These are phyloP conservation scores for Xylariaceae sp. DNA, from an alignment of 2,329 filamentous ascomycete species.

Conservation along the genomic window DNA sequence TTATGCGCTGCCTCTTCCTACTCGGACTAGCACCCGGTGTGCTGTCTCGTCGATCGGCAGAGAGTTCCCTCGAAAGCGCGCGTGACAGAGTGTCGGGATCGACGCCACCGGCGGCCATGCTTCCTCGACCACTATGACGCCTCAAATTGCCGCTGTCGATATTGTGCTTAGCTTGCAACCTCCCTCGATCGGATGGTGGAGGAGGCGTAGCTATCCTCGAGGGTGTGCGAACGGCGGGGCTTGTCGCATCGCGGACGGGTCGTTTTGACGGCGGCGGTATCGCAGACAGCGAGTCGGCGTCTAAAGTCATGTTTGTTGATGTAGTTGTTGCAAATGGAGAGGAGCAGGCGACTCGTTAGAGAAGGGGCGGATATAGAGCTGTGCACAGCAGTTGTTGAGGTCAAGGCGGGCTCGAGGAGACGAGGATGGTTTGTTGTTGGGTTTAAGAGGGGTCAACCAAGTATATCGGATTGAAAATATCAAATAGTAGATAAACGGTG, in stretches of 20 bases:
- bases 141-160: constrained; percentile 41
- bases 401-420: background rate
- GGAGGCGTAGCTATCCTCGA: constrained; percentile 49
- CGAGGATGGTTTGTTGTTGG: constrained; percentile 1
- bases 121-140: constrained; percentile 41
- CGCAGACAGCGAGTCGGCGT: constrained; percentile 32
- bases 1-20: constrained; percentile 62
- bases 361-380: constrained; percentile 6
- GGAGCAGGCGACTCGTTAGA: constrained; percentile 16
- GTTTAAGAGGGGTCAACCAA: background rate
- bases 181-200: constrained; percentile 47
- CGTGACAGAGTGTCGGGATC: constrained; percentile 55
- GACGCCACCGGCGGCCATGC: constrained; percentile 42
- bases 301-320: constrained; percentile 39
- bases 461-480: background rate
- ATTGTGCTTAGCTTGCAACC: constrained; percentile 46
- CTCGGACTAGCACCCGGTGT: constrained; percentile 58
- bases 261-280: constrained; percentile 37
- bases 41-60: constrained; percentile 53
- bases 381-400: background rate
- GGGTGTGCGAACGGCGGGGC: constrained; percentile 40
- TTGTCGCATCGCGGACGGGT: constrained; percentile 38
- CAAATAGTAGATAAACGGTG: background rate
- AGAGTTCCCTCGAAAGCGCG: constrained; percentile 55
- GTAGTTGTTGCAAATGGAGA: constrained; percentile 13